Conservation (phyloP, 371 early-diverging fungal genomes). For the Rhizoclosmatium hyalinum region DNA sequence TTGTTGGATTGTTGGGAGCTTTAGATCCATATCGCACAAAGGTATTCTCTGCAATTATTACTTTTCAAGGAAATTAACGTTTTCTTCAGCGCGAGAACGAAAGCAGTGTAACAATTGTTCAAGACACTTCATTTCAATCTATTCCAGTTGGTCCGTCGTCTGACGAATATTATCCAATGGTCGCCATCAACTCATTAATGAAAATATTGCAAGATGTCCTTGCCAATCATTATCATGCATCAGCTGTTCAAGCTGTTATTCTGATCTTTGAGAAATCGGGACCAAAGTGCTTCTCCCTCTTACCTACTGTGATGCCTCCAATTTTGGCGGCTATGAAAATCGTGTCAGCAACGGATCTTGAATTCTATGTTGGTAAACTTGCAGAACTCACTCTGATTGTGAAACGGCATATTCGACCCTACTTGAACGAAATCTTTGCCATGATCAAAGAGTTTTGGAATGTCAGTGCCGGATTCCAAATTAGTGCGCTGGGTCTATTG, state of each 20-base stretch:
- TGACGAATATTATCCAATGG: slow-evolving; percentile 80
- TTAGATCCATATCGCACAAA: slow-evolving; percentile 93
- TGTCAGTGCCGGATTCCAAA: slow-evolving; percentile 73
- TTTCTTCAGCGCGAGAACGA: slow-evolving; percentile 18
- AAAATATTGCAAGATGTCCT: slow-evolving; percentile 87
- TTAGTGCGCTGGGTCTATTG: slow-evolving; percentile 79
- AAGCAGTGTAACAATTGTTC: slow-evolving; percentile 9
- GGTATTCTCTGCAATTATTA: slow-evolving; percentile 46
- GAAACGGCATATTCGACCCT: slow-evolving; percentile 86
- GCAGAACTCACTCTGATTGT: slow-evolving; percentile 83
- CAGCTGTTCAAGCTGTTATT: slow-evolving; percentile 91
- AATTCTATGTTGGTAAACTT: slow-evolving; percentile 87
- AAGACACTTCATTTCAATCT: slow-evolving; percentile 36
- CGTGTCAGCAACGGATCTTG: slow-evolving; percentile 76
- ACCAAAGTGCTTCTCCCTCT: slow-evolving; percentile 60
- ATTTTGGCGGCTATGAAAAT: slow-evolving; percentile 72
- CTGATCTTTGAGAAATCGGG: slow-evolving; percentile 92
- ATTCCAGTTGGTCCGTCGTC: slow-evolving; percentile 51
- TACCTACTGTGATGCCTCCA: slow-evolving; percentile 63
- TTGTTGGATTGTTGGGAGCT: slow-evolving; percentile 95
- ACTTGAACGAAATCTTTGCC: slow-evolving; percentile 81
- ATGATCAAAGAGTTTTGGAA: slow-evolving; percentile 85
- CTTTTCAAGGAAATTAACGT: not conserved
- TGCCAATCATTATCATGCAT: slow-evolving; percentile 79
- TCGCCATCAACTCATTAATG: slow-evolving; percentile 89